A percentile compares a stretch with the other conserved stretches of the same genome.
phyloP scores from a whole-genome alignment of 2,329 filamentous ascomycete genomes.

The Trichoderma oligosporum region DNA sequence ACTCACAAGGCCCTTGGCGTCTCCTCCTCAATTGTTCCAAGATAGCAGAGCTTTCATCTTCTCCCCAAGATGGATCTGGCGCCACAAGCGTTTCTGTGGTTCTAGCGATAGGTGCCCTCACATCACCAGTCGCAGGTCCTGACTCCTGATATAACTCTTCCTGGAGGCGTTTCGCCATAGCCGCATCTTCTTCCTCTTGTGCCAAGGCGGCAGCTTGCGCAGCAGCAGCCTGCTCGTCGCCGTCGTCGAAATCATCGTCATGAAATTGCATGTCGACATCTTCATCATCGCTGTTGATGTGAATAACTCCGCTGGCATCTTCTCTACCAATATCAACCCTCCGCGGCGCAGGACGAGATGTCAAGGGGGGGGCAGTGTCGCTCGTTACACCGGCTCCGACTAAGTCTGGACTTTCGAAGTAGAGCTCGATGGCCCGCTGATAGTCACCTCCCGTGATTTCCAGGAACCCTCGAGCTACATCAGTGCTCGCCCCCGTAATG shows the following conservation, averaged over 20 bases:
- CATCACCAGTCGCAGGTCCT: slow-evolving; percentile 52
- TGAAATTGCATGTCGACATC: slow-evolving; percentile 18
- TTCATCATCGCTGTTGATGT: slow-evolving; percentile 71
- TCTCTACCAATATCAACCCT: slow-evolving; percentile 31
- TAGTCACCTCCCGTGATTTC: slow-evolving; percentile 79
- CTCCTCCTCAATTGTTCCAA: slow-evolving; percentile 60
- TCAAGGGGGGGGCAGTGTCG: slow-evolving; percentile 18
- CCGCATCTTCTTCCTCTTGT: slow-evolving; percentile 81
- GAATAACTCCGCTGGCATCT: slow-evolving; percentile 49
- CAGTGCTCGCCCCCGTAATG: slow-evolving; percentile 72
- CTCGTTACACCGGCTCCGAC: slow-evolving; percentile 34
- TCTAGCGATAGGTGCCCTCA: slow-evolving; percentile 85
- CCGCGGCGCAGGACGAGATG: slow-evolving; percentile 31
- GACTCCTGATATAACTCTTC: slow-evolving; percentile 76
- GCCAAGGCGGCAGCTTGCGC: slow-evolving; percentile 43
- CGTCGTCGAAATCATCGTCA: slow-evolving; percentile 38
- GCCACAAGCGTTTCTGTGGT: slow-evolving; percentile 90
- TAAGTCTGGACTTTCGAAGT: slow-evolving; percentile 81
- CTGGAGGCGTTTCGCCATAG: slow-evolving; percentile 85
- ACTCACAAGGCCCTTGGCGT: slow-evolving; percentile 34
- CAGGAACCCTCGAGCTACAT: slow-evolving; percentile 77
- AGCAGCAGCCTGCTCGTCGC: slow-evolving; percentile 38
- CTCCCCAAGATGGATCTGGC: slow-evolving; percentile 49
- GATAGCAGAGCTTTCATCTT: slow-evolving; percentile 53
- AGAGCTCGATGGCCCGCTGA: slow-evolving; percentile 83